Base-by-base conservation (phyloP, 345 rosid species). In the Nasturtium officinale region DNA sequence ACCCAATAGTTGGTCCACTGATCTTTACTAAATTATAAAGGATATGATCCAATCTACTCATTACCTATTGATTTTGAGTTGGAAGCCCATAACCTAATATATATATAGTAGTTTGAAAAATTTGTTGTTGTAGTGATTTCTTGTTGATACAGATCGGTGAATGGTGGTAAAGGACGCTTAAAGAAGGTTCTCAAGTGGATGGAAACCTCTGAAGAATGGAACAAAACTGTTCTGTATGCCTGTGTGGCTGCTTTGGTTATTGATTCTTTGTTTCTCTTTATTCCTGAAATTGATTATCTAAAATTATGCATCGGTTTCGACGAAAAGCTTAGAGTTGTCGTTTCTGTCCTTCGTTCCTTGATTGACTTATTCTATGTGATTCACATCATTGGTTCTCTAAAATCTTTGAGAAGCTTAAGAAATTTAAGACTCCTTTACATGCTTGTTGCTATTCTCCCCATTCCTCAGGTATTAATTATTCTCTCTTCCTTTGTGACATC, bases 181-280 rank as follows among this genome's bases (percentile, higher is more conserved):
- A 81, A 83, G 65, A 82, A 11, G 1, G 54, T 73, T 66, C 77
- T 76, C 10, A 72, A 52, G 42, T 84, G 80, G 45, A 75, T 85
- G 17, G 71, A 73, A 67, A 69, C 73, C 66, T 56, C 65, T 5
- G 63, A 72, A 67, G 45, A n/a, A 12, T 53, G 65, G 77, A 72
- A 54, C 16, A 61, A 61, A 20, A 25, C 16, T 17, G 3, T 78
- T 0, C 2, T 72, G 26, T 25, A 50, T 5, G 26, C 18, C 16
- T 78, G 74, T 9, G 62, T 59, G 1, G 28, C 17, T 47, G 69
- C 73, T 58, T 42, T 66, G 21, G 73, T 43, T 23, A 6, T 77
- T 16, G 81, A 77, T 30, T 77, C 81, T 11, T 43, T 77, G 59
- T 77, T 77, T 62, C 21, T 72, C 4, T 77, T 71, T 29, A 29